phyloP scores from a whole-genome alignment of 2,329 filamentous ascomycete genomes.

The Arthrobotrys entomopaga region DNA sequence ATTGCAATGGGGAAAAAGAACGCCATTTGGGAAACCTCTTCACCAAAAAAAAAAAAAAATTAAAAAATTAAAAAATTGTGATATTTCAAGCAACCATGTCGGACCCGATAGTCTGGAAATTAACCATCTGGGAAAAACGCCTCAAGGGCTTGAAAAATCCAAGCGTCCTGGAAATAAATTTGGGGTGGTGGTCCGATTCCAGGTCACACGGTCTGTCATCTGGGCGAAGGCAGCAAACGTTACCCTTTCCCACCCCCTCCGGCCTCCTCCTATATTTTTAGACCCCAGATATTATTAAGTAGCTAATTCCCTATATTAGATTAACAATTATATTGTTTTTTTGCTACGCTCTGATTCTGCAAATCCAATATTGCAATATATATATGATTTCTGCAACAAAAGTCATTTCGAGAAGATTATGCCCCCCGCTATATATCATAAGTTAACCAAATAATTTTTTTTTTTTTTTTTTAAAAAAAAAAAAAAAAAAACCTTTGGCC shows the following conservation, averaged over 20 bases:
- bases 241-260: too few species aligned
- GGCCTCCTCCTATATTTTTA: constrained; percentile 12
- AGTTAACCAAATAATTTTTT: too few species aligned
- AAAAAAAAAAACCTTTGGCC: too few species aligned
- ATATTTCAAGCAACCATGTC: constrained; percentile 43
- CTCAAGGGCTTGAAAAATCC: constrained; percentile 18
- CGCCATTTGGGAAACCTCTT: constrained; percentile 20
- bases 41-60: too few species aligned
- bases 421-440: too few species aligned
- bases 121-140: constrained; percentile 46
- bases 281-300: constrained; percentile 3
- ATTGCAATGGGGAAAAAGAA: constrained; percentile 18
- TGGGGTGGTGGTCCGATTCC: constrained; percentile 29
- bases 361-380: background rate
- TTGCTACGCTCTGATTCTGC: background rate
- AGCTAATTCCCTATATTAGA: background rate
- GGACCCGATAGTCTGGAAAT: constrained; percentile 54
- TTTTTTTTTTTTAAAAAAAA: too few species aligned
- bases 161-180: constrained; percentile 44
- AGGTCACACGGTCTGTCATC: constrained; percentile 42
- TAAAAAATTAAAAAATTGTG: too few species aligned
- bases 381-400: background rate
- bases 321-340: constrained; percentile 39
- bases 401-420: background rate
- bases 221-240: constrained; percentile 35